Conservation (phyloP, 2,329 filamentous ascomycete species). For the Colletotrichum kahawae region DNA sequence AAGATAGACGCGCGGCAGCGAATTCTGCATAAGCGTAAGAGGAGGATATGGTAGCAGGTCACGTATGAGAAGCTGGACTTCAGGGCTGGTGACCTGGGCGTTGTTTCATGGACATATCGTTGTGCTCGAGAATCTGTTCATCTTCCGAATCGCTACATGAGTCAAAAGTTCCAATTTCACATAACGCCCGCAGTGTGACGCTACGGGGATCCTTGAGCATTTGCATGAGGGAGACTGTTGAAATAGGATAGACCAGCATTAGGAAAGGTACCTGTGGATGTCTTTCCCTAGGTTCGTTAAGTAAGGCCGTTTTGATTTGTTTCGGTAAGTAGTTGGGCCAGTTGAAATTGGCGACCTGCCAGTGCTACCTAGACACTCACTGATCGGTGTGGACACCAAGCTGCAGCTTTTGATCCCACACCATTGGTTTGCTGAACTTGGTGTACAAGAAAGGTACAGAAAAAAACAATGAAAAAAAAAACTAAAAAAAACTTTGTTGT, state of each 20-base stretch:
- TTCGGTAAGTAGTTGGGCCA: neutral
- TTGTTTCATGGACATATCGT: neutral
- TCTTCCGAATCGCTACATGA: neutral
- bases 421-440: neutral
- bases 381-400: neutral
- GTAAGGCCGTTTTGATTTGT: neutral
- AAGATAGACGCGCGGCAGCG: neutral
- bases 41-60: neutral
- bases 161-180: neutral
- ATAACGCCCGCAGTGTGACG: neutral
- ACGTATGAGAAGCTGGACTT: neutral
- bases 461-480: neutral
- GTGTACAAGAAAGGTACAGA: neutral
- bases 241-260: neutral
- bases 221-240: neutral
- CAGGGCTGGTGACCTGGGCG: neutral
- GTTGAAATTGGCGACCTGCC: neutral
- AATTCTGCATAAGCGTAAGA: neutral
- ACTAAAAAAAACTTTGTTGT: neutral
- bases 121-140: neutral
- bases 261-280: neutral
- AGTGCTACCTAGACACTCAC: neutral
- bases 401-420: neutral
- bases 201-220: neutral
- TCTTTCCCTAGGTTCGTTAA: neutral